Evolutionary conservation across 306 rosid genomes (phyloP), one percentile per base, ranked within the genome.

Genomic region (Boehmeria nivea): DNA sequence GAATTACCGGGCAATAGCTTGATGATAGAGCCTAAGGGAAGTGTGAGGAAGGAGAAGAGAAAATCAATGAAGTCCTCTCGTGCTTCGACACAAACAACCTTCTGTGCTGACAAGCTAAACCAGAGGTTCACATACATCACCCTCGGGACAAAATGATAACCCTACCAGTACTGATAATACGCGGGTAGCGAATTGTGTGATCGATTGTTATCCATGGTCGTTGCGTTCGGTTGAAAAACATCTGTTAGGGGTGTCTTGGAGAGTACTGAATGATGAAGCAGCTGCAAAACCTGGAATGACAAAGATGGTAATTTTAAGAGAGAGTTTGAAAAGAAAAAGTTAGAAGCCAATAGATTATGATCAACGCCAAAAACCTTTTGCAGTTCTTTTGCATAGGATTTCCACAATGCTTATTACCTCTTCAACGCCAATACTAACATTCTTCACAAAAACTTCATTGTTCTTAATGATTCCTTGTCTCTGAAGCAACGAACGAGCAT

Each of bases 161-260:
- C 25, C 48, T 3, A 3, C 5, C 3, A 8, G 34, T 3, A 28
- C 5, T 28, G 34, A 8, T 8, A 28, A 28, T 3, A 8, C 3
- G 34, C 37, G 5, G 37, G 39, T 20, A 24, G 19, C 9, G 9
- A n/a, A n/a, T n/a, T n/a, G n/a, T n/a, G n/a, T n/a, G n/a, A n/a
- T n/a, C n/a, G 43, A 53, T 11, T 19, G 28, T 27, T 19, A 8
- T 16, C 22, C 21, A 5, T 4, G 5, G 11, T 57, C 12, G 11
- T 10, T 13, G n/a, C 6, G 20, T 40, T 40, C n/a, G 19, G 37
- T 42, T 39, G 15, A 9, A 57, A 57, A n/a, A n/a, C 49, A 42
- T 57, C 62, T 22, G 62, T 57, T 22, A 57, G 49, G 3, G 62
- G 62, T n/a, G 38, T 57, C 38, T 40, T 57, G 36, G 62, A 57